Base-by-base conservation (phyloP, 768 basidiomycete species). In the Leucocoprinus leucothites region DNA sequence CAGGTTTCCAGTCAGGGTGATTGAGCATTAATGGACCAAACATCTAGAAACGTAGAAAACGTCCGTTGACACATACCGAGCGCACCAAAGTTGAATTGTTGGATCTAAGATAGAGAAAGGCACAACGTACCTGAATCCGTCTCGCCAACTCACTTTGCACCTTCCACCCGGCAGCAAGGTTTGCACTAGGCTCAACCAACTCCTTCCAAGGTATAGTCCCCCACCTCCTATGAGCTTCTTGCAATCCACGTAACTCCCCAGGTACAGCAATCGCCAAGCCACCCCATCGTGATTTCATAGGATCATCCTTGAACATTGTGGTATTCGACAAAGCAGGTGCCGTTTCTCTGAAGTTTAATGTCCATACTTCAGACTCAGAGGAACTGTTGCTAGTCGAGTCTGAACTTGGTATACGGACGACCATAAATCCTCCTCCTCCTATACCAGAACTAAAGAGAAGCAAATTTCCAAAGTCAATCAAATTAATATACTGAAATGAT, bases 231-330 rank as follows among this genome's bases (percentile, higher is more conserved):
- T 95, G 88, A 0, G 91, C 92, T 65, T 86, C 89, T 66, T 87
- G 84, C 28, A 98, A 78, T 9, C 95, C 97, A 21, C 87, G 81
- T 43, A 98, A 67, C 71, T 98, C 95, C 9, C 95, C 90, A 1
- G 97, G 97, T 0, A 97, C 86, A 22, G 82, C 95, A n/a, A 96
- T 82, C 4, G 93, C 69, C 53, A 98, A 72, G 2, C 97, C 95
- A 3, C 97, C 96, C 54, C 76, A 83, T 55, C 63, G 74, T n/a
- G 92, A 76, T 2, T 75, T 71, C 3, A 67, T 60, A 2, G 89
- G 75, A 42, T 84, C 67, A 9, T 76, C 70, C 34, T 70, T 63
- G 70, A 83, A 98, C 94, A 98, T 98, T 4, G 84, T 84, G 38
- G 74, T 67, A 64, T 87, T 89, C 4, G 93, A 76, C 31, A 81